phyloP scores from a whole-genome alignment of 257 asterid genomes.

The Solanum bulbocastanum region DNA sequence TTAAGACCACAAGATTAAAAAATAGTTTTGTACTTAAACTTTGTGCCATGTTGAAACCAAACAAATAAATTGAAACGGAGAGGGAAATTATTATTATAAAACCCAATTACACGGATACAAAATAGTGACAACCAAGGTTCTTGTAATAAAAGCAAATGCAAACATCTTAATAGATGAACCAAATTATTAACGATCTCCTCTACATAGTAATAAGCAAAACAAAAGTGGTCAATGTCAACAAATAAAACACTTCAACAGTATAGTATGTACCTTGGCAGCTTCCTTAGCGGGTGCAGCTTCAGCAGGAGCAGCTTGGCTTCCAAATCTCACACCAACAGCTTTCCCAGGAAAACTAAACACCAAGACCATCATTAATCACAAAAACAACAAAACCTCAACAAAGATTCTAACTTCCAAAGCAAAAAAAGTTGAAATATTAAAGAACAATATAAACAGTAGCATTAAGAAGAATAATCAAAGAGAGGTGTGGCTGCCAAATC shows the following conservation, averaged over 20 bases:
- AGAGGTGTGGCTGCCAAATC: constrained; percentile 22
- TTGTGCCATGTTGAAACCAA: background rate
- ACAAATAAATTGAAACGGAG: background rate
- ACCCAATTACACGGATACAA: background rate
- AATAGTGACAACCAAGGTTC: background rate
- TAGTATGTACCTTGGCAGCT: constrained; percentile 26
- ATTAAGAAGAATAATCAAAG: background rate
- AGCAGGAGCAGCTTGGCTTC: constrained; percentile 39
- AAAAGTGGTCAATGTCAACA: background rate
- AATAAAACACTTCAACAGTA: background rate
- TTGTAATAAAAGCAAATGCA: background rate
- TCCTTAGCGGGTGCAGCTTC: constrained; percentile 47
- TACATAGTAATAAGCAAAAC: background rate
- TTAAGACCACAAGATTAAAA: background rate
- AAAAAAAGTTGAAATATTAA: background rate
- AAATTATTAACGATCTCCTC: background rate
- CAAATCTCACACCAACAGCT: constrained; percentile 67
- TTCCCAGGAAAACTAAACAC: constrained; percentile 53
- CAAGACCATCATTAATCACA: background rate
- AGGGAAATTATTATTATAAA: background rate
- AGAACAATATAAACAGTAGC: background rate
- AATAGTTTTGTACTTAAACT: background rate
- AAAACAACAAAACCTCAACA: background rate
- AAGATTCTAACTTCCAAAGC: background rate
- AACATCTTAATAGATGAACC: background rate